Base-by-base conservation (phyloP, 2,329 filamentous ascomycete species). In the Ophiostoma montium region DNA sequence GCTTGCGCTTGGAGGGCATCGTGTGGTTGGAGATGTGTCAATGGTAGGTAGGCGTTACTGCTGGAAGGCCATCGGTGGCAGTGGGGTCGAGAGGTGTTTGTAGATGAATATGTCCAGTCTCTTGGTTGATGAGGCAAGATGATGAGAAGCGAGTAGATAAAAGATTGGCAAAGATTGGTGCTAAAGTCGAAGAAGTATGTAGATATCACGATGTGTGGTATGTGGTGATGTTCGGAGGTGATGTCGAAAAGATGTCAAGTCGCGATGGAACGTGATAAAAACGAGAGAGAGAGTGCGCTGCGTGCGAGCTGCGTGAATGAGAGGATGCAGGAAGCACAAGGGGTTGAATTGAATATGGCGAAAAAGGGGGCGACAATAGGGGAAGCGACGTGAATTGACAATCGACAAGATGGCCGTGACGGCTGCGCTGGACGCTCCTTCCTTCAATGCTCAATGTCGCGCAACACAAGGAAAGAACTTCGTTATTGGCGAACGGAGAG, bases 1-100 rank as follows among this genome's bases (percentile, higher is more conserved):
- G 67, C 69, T 80, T 82, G 48, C 78, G 67, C 61, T 80, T 80
- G 50, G 61, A 55, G n/a, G 64, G 60, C 69, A 71, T 71, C 30
- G 56, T 64, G 55, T 9, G 46, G 36, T 18, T 31, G 10, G 10
- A 3, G 31, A 7, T 33, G 4, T 12, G 31, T 33, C 13, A 16
- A 15, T 15, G 15, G 23, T 42, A 15, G 23, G 23, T 42, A 15
- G n/a, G 38, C n/a, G 38, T 41, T 27, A 41, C n/a, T 41, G 21
- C 18, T 27, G 38, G 18, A 41, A 10, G 38, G 38, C 38, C 38
- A 41, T 41, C 6, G 18, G 35, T 38, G 38, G 23, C 23, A 27
- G 23, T 27, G 23, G 23, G 23, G 23, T 27, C 23, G 23, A 27
- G 23, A 27, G 23, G 5, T 27, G 23, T 27, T 8, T n/a, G n/a